These are phyloP conservation scores for Lichtheimia ornata DNA, from an alignment of 371 early-diverging fungal genomes.

Conservation along the genomic window DNA sequence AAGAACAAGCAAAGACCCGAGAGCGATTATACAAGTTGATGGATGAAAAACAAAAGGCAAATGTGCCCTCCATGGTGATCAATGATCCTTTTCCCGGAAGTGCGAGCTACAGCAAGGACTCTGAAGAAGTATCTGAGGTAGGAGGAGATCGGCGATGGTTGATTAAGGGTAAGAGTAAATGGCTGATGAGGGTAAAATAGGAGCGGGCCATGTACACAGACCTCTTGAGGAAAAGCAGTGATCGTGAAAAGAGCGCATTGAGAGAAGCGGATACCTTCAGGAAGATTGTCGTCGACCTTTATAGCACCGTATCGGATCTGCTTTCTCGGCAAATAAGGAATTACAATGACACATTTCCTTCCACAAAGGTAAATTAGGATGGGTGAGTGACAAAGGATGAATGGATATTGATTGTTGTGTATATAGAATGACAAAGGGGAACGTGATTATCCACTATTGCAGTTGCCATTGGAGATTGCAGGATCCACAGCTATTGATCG, in stretches of 20 bases:
- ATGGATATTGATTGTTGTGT: background rate
- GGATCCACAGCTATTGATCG: conserved; percentile 28
- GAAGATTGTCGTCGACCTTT: conserved; percentile 22
- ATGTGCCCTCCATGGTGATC: conserved; percentile 25
- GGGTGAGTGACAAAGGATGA: too few relatives aligned
- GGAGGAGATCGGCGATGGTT: background rate
- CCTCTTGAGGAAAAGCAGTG: conserved; percentile 26
- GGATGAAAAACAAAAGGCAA: conserved; percentile 31
- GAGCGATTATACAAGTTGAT: conserved; percentile 43
- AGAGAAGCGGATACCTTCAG: conserved; percentile 32
- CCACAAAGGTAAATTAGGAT: background rate
- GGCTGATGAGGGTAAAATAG: conserved; percentile 10
- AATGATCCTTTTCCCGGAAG: conserved; percentile 25
- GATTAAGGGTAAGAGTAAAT: background rate
- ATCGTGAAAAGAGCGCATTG: conserved; percentile 25
- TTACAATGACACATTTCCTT: conserved; percentile 18
- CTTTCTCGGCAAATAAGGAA: conserved; percentile 18
- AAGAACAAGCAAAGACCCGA: conserved; percentile 37
- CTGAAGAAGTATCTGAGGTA: conserved; percentile 6
- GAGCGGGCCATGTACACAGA: conserved; percentile 28
- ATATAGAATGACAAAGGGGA: background rate
- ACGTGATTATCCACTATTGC: conserved; percentile 22
- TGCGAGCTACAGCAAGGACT: conserved; percentile 13
- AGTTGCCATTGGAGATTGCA: conserved; percentile 34
- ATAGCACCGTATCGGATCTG: conserved; percentile 16